Conservation (phyloP, 768 basidiomycete genomes). For the Tephrocybe rancida region DNA sequence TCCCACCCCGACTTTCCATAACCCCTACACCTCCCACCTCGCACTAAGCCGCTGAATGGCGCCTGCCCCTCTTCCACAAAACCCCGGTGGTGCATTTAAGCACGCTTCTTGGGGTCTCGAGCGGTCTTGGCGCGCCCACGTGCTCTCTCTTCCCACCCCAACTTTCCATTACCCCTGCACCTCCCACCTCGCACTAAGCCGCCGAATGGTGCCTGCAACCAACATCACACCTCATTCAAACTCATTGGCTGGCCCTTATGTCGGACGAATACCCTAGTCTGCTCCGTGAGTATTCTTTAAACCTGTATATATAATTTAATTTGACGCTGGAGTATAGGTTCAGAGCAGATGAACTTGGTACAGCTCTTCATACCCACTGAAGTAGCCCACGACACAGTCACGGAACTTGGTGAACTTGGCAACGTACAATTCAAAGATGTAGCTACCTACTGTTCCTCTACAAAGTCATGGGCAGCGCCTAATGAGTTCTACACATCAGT, state of each 20-base stretch:
- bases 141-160: too few relatives aligned
- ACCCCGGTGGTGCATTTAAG: too few relatives aligned
- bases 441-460: background rate
- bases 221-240: background rate
- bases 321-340: conserved; percentile 55
- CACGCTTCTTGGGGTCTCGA: too few relatives aligned
- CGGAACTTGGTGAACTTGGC: conserved; percentile 93
- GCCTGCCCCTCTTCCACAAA: too few relatives aligned
- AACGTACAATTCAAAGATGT: conserved; percentile 98
- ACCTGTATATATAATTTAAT: background rate
- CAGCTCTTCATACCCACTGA: conserved; percentile 97
- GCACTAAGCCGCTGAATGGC: too few relatives aligned
- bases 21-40: too few relatives aligned
- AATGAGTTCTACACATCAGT: conserved; percentile 42
- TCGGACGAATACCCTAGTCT: conserved; percentile 81
- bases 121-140: too few relatives aligned
- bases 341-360: conserved; percentile 97
- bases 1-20: too few relatives aligned
- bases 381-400: conserved; percentile 95
- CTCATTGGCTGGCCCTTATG: conserved; percentile 44
- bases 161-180: too few relatives aligned
- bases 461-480: background rate
- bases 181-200: too few relatives aligned
- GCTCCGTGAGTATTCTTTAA: conserved; percentile 62
- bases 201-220: too few relatives aligned